These are phyloP conservation scores for Paramecium tetraurelia DNA, from an alignment of 73 alveolate species.

Conservation along the genomic window DNA sequence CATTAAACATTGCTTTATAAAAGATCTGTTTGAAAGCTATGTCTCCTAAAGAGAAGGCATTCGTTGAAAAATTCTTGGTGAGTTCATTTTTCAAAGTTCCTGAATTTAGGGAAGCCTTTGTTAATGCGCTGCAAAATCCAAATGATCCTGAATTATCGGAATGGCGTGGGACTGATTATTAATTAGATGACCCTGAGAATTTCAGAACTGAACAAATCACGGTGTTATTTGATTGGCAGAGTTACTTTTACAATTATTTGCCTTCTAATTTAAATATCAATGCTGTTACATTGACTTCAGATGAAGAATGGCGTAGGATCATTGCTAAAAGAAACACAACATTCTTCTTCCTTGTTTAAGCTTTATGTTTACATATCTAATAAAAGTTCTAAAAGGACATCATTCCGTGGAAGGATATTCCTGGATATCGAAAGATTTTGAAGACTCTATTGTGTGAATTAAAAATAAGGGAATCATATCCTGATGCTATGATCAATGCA, in stretches of 20 bases:
- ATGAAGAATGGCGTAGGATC: conserved; percentile 16
- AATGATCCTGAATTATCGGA: conserved; percentile 27
- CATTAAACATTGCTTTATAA: not conserved
- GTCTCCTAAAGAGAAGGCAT: not conserved
- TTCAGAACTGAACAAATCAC: not conserved
- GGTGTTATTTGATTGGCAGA: conserved; percentile 7
- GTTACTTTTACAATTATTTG: conserved; percentile 36
- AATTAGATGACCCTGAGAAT: not conserved
- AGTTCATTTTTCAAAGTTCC: conserved; percentile 26
- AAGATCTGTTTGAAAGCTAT: not conserved
- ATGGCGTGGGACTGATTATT: conserved; percentile 39
- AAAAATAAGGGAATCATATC: not conserved
- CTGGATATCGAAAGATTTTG: conserved; percentile 22
- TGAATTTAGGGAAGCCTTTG: conserved; percentile 7
- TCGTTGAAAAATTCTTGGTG: not conserved
- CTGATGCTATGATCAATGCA: not conserved
- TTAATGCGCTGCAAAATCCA: not conserved
- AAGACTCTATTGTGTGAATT: not conserved
- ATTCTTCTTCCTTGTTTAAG: not conserved
- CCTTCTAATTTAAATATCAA: not conserved
- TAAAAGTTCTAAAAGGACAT: not conserved
- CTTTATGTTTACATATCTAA: not conserved
- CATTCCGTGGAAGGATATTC: conserved; percentile 15
- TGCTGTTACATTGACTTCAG: not conserved
- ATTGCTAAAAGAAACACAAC: not conserved